phyloP scores from a whole-genome alignment of 2,329 filamentous ascomycete genomes.

The Penicillium sp. region DNA sequence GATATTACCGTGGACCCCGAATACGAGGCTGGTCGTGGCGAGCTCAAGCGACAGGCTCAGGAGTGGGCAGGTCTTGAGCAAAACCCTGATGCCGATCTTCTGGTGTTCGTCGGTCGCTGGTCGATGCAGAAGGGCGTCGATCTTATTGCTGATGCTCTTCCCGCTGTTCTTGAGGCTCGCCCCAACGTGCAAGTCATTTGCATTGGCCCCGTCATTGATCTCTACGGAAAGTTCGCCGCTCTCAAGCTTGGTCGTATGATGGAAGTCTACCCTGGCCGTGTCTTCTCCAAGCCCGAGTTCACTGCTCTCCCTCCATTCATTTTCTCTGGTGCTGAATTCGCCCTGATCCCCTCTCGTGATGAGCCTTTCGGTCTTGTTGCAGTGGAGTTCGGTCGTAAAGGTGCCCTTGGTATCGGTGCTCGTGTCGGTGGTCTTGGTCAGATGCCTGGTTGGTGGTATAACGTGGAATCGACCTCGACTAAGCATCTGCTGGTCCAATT shows the following conservation, averaged over 20 bases:
- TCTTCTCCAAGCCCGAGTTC: constrained; percentile 67
- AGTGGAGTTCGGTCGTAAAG: constrained; percentile 67
- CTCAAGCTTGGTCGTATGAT: constrained; percentile 64
- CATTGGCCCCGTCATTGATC: constrained; percentile 65
- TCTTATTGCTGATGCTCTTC: constrained; percentile 66
- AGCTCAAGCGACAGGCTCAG: constrained; percentile 60
- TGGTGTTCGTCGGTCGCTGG: constrained; percentile 69
- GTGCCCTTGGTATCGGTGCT: constrained; percentile 64
- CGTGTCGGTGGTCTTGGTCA: constrained; percentile 65
- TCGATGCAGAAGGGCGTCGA: constrained; percentile 68
- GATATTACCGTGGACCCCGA: constrained; percentile 54
- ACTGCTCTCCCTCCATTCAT: constrained; percentile 65
- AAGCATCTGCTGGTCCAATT: constrained; percentile 64
- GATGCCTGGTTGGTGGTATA: constrained; percentile 71
- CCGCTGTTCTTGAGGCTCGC: constrained; percentile 60
- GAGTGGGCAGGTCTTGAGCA: constrained; percentile 65
- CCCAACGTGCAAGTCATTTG: constrained; percentile 61
- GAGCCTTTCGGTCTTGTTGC: constrained; percentile 68
- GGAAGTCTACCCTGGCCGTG: constrained; percentile 63
- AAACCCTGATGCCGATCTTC: constrained; percentile 61
- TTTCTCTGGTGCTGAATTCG: constrained; percentile 66
- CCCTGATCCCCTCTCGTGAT: constrained; percentile 65
- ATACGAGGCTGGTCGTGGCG: constrained; percentile 55
- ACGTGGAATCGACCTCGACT: constrained; percentile 63
- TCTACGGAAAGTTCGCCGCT: constrained; percentile 67